These are phyloP conservation scores for Stephania cephalantha DNA, from an alignment of 164 flowering plant genomes.

Conservation along the genomic window DNA sequence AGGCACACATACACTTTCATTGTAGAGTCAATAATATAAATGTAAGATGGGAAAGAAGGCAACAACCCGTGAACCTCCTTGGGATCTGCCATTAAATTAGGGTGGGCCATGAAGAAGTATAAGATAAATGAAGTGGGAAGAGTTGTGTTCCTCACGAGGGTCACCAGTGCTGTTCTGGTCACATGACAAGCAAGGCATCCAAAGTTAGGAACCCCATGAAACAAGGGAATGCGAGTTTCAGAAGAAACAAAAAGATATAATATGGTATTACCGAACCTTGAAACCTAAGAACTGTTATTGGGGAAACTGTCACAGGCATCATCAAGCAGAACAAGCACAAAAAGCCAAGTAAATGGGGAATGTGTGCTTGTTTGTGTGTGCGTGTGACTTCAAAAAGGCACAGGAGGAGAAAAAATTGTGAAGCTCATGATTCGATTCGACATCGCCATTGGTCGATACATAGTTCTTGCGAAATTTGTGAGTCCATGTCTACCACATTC, in stretches of 20 bases:
- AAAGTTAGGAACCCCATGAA: not conserved
- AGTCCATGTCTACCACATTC: too few species aligned
- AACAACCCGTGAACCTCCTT: not conserved
- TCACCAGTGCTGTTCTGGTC: not conserved
- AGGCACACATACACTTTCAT: not conserved
- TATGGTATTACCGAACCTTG: not conserved
- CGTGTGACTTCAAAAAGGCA: too few species aligned
- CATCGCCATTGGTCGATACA: too few species aligned
- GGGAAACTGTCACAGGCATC: too few species aligned
- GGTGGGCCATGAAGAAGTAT: not conserved
- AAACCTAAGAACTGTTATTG: too few species aligned
- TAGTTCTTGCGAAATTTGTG: too few species aligned
- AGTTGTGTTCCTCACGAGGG: not conserved
- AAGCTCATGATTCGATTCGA: too few species aligned
- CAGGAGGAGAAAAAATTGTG: too few species aligned
- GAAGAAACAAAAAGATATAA: not conserved
- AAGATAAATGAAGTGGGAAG: not conserved
- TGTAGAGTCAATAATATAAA: not conserved
- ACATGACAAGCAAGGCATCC: constrained; percentile 1
- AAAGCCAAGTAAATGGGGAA: too few species aligned
- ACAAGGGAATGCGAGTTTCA: not conserved
- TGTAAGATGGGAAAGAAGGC: not conserved
- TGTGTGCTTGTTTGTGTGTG: too few species aligned
- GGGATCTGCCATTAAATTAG: not conserved
- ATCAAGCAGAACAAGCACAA: too few species aligned